Evolutionary conservation across 352 stramenopile species (phyloP).

Genomic region (Globisporangium paddicum): DNA sequence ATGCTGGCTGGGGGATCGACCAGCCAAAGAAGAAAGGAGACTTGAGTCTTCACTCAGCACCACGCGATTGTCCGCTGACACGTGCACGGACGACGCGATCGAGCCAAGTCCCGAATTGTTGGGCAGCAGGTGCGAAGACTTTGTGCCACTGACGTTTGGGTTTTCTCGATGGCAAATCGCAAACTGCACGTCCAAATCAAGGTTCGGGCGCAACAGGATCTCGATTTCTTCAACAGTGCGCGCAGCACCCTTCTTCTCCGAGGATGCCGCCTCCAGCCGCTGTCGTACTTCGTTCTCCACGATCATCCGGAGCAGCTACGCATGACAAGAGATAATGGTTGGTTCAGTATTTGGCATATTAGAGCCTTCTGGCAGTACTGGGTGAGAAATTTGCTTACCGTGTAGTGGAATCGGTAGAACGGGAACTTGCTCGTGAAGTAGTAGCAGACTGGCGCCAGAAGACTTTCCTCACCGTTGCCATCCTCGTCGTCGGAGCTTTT

Average conservation of each 20-base stretch:
- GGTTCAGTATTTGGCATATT: neutral
- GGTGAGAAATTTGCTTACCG: conserved; percentile 28
- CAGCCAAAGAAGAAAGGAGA: neutral
- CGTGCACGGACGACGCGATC: conserved; percentile 28
- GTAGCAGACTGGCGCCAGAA: conserved; percentile 65
- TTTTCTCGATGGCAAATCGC: conserved; percentile 55
- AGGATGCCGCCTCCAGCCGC: conserved; percentile 3
- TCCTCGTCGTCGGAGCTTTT: conserved; percentile 1
- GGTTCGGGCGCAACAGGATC: conserved; percentile 43
- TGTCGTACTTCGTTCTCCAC: conserved; percentile 61
- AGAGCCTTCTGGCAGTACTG: neutral
- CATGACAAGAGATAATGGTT: neutral
- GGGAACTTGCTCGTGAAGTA: conserved; percentile 87
- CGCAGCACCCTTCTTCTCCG: conserved; percentile 1
- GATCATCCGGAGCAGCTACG: conserved; percentile 57
- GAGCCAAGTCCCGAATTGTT: conserved; percentile 22
- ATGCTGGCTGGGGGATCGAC: neutral
- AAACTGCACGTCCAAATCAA: conserved; percentile 53
- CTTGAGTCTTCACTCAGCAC: conserved; percentile 45
- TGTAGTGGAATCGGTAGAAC: conserved; percentile 84
- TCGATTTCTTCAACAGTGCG: conserved; percentile 43
- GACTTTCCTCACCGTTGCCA: neutral
- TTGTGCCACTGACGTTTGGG: conserved; percentile 2
- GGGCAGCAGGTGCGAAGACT: neutral
- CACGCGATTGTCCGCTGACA: conserved; percentile 28